Conservation (phyloP, 1,284 basidiomycete genomes). For the Entoloma clypeatum region DNA sequence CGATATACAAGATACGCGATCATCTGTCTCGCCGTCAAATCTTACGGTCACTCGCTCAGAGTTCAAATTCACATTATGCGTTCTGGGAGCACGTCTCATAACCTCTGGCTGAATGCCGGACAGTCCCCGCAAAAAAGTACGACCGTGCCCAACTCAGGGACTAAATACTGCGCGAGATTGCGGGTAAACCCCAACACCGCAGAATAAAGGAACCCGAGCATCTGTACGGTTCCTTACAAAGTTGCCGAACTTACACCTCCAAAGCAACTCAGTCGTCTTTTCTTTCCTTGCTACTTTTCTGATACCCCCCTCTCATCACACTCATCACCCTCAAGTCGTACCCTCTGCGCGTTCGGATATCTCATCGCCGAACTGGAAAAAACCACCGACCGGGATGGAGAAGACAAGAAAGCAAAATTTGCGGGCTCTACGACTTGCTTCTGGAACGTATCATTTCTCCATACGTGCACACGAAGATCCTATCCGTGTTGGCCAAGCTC, state of each 20-base stretch:
- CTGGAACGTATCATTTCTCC: slow-evolving; percentile 83
- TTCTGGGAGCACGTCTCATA: slow-evolving; percentile 95
- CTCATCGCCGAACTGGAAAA: slow-evolving; percentile 79
- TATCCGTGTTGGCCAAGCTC: slow-evolving; percentile 71
- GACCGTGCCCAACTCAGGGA: slow-evolving; percentile 89
- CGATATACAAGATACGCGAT: slow-evolving; percentile 80
- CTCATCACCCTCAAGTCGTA: slow-evolving; percentile 62
- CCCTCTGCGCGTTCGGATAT: slow-evolving; percentile 89
- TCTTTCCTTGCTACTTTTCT: slow-evolving; percentile 8
- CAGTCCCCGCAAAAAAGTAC: slow-evolving; percentile 79
- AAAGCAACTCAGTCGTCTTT: slow-evolving; percentile 87
- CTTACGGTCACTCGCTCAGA: slow-evolving; percentile 80
- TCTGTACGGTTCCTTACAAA: slow-evolving; percentile 86
- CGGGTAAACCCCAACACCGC: slow-evolving; percentile 76
- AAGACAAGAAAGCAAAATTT: slow-evolving; percentile 69
- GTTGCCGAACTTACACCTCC: slow-evolving; percentile 79
- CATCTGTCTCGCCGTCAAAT: slow-evolving; percentile 89
- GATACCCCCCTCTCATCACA: not conserved
- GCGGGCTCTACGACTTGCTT: slow-evolving; percentile 79
- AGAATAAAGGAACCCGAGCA: slow-evolving; percentile 83
- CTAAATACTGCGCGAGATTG: slow-evolving; percentile 85
- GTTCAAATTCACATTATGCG: slow-evolving; percentile 89
- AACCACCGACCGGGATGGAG: slow-evolving; percentile 51
- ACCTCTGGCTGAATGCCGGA: slow-evolving; percentile 89
- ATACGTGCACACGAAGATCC: slow-evolving; percentile 89